Conservation (phyloP, 2,329 filamentous ascomycete genomes). For the Fonsecaea nubica region DNA sequence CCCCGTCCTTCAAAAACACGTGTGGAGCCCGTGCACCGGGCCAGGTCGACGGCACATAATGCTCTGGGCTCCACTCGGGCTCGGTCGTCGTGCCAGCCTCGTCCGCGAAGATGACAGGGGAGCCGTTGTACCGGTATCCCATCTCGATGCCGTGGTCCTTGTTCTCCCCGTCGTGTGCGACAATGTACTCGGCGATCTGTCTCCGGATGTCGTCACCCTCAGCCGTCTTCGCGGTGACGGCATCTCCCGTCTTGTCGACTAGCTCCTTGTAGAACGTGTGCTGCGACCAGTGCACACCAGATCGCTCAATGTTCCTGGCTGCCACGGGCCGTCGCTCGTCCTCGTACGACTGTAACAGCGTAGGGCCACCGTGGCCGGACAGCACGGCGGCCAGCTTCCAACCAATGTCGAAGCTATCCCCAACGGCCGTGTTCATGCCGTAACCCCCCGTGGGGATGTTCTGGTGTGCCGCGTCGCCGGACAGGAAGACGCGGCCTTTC, state of each 20-base stretch:
- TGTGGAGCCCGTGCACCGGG: slow-evolving; percentile 45
- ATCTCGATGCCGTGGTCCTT: slow-evolving; percentile 40
- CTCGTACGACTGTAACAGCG: slow-evolving; percentile 43
- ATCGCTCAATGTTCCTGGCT: slow-evolving; percentile 41
- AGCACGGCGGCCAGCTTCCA: slow-evolving; percentile 46
- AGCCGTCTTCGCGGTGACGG: slow-evolving; percentile 2
- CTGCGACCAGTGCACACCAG: slow-evolving; percentile 28
- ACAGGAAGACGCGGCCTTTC: slow-evolving; percentile 42
- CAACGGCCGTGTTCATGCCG: slow-evolving; percentile 49
- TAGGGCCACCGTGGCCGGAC: slow-evolving; percentile 39
- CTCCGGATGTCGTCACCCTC: slow-evolving; percentile 13
- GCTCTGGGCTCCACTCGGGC: slow-evolving; percentile 30
- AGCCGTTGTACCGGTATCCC: slow-evolving; percentile 38
- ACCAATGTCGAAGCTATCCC: slow-evolving; percentile 46
- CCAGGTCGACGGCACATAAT: slow-evolving; percentile 43
- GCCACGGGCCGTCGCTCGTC: slow-evolving; percentile 43
- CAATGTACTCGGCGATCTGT: slow-evolving; percentile 18
- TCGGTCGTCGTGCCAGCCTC: slow-evolving; percentile 23
- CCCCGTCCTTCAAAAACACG: slow-evolving; percentile 43
- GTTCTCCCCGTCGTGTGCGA: slow-evolving; percentile 28
- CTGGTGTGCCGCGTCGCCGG: slow-evolving; percentile 47
- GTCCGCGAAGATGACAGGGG: slow-evolving; percentile 32
- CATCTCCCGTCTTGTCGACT: slow-evolving; percentile 8
- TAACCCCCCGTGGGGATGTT: slow-evolving; percentile 45
- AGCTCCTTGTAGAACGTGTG: slow-evolving; percentile 20